These are phyloP conservation scores for Penicillium sp. DNA, from an alignment of 2,329 filamentous ascomycete genomes.

Conservation along the genomic window DNA sequence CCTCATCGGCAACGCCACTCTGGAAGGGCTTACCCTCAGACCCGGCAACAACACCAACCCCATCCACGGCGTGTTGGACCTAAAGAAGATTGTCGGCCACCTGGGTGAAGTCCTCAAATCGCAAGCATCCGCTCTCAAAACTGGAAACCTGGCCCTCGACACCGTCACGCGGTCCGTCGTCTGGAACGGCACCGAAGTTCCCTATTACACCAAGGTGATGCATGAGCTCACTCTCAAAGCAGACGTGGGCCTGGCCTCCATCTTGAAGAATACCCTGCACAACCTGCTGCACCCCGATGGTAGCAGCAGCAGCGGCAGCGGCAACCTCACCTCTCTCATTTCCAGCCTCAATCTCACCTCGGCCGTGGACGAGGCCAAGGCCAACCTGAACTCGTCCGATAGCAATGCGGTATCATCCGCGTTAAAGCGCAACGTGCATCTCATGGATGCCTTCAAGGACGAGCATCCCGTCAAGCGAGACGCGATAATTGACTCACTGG, in stretches of 20 bases:
- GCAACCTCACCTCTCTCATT: constrained; percentile 19
- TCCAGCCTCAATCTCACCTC: constrained; percentile 10
- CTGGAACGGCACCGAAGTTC: constrained; percentile 37
- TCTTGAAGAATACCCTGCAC: constrained; percentile 38
- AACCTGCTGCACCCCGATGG: constrained; percentile 15
- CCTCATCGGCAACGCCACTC: constrained; percentile 54
- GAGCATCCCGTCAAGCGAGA: constrained; percentile 24
- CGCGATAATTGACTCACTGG: constrained; percentile 20
- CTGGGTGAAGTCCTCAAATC: constrained; percentile 31
- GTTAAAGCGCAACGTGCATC: constrained; percentile 22
- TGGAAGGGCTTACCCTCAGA: constrained; percentile 55
- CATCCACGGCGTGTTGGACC: constrained; percentile 54
- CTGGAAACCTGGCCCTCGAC: constrained; percentile 34
- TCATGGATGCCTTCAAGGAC: constrained; percentile 14
- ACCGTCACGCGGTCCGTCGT: constrained; percentile 34
- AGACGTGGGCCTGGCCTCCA: constrained; percentile 31
- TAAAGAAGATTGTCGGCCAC: constrained; percentile 41
- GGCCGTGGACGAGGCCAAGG: constrained; percentile 12
- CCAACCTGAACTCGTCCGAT: constrained; percentile 1
- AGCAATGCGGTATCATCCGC: constrained; percentile 9
- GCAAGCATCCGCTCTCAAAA: constrained; percentile 30
- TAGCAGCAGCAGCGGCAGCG: constrained; percentile 18
- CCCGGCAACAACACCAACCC: constrained; percentile 58
- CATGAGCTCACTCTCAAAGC: constrained; percentile 36
- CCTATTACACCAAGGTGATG: constrained; percentile 43